A percentile compares a stretch with the other conserved stretches of the same genome.
Evolutionary conservation across 768 basidiomycete genomes (phyloP).

Genomic region (Holtermanniella nyarrowii): DNA sequence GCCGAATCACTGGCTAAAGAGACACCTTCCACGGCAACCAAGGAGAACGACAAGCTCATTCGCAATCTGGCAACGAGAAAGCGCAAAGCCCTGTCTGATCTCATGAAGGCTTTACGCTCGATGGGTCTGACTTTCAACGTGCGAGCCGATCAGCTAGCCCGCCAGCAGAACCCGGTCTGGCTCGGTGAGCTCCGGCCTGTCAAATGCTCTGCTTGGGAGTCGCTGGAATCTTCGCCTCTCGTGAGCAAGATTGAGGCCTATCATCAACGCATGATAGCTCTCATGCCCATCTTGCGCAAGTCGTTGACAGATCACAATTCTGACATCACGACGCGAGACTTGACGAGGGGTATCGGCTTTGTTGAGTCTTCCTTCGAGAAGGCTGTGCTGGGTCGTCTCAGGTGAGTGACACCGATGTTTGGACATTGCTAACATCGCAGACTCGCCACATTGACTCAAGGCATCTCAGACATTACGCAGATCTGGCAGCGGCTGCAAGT

Average conservation of each 20-base stretch:
- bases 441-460: not conserved
- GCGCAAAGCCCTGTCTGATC: conserved; percentile 78
- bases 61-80: conserved; percentile 73
- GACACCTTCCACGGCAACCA: conserved; percentile 45
- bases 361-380: conserved; percentile 68
- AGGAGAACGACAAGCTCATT: conserved; percentile 46
- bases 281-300: conserved; percentile 57
- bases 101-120: conserved; percentile 76
- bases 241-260: conserved; percentile 23
- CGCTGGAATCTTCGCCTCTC: not conserved
- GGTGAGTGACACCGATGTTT: conserved; percentile 46
- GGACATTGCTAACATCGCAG: not conserved
- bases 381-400: conserved; percentile 53
- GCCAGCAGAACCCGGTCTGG: conserved; percentile 28
- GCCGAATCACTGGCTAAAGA: conserved; percentile 38
- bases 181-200: conserved; percentile 16
- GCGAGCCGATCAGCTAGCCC: conserved; percentile 57
- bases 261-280: conserved; percentile 48
- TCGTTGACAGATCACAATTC: conserved; percentile 60
- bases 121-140: conserved; percentile 63
- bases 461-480: not conserved
- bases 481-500: not conserved
- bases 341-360: conserved; percentile 65
- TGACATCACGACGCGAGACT: conserved; percentile 76
- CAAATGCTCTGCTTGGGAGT: not conserved